Base-by-base conservation (phyloP, 2,329 filamentous ascomycete genomes). In the Talaromyces sp. region DNA sequence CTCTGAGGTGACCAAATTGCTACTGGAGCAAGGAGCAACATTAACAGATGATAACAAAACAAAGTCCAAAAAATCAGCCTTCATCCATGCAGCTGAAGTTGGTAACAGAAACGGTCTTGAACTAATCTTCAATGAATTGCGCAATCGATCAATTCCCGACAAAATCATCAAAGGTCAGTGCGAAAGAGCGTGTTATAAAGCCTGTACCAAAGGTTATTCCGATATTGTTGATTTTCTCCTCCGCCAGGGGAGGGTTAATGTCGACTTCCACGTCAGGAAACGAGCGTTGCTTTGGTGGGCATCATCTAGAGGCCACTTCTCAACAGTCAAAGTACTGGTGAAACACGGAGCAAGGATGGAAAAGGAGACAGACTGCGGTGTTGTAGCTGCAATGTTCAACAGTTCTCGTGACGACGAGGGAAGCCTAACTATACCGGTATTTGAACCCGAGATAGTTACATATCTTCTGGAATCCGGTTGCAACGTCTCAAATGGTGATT, bases 271-370 rank as follows among this genome's bases (percentile, higher is more conserved):
- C 33, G 1, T 48, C 9, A 15, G 31, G 1, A 5, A 50, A 2
- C n/a, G 19, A 7, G 13, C 33, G 3, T 33, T 56, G 21, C 53
- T 56, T 22, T 50, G 13, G 11, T n/a, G 15, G 5, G 43, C 53
- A 3, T 46, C 43, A 19, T 21, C 9, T 1, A 1, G 17, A 1
- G 7, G 11, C 13, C 15, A 40, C 5, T 19, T 50, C 5, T 17
- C 33, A 40, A 33, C 11, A 6, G 28, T 55, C 7, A 46, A 33
- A 33, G 3, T 50, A 22, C 25, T 56, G 17, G 53, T 56, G 35
- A 56, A 50, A 22, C 6, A 41, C 25, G 53, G 53, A 11, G 53
- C 35, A n/a, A 56, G 7, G 33, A 56, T 50, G 53, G 53, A 56
- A 19, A 50, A 40, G 2, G 53, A 50, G 8, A 56, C 4, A 10